phyloP scores from a whole-genome alignment of 306 rosid species.

The Luffa aegyptiaca region DNA sequence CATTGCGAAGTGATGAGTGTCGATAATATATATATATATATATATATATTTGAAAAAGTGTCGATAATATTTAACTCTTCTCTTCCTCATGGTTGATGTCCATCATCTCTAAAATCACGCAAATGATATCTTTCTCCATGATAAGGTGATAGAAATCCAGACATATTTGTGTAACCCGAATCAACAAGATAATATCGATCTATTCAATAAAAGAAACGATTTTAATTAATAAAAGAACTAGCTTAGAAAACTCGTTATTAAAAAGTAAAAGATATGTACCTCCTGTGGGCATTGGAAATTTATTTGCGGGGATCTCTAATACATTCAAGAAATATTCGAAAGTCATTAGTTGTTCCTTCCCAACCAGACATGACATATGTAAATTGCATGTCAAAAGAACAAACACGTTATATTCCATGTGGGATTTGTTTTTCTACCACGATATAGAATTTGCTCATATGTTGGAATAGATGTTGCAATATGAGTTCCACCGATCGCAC shows the following conservation, averaged over 20 bases:
- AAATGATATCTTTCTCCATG: not conserved
- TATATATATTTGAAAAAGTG: no score
- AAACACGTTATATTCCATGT: not conserved
- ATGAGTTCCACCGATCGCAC: not conserved
- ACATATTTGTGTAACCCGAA: not conserved
- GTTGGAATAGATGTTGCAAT: not conserved
- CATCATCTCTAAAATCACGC: not conserved
- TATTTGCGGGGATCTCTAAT: not conserved
- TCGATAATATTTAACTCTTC: no score
- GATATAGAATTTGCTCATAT: not conserved
- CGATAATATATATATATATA: no score
- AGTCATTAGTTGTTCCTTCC: not conserved
- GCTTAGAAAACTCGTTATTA: no score
- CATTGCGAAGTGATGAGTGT: not conserved
- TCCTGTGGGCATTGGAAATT: not conserved
- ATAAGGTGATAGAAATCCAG: not conserved
- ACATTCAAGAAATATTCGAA: not conserved
- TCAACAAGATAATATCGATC: not conserved
- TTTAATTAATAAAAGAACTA: not conserved
- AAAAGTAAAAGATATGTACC: not conserved
- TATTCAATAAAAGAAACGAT: not conserved
- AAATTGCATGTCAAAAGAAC: not conserved
- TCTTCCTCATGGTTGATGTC: not conserved
- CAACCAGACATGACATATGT: not conserved
- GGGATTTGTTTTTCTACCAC: not conserved